Evolutionary conservation across 1,139 yeast genomes (phyloP), one percentile per base, ranked within the genome.

Genomic region (Debaryomyces nepalensis): DNA sequence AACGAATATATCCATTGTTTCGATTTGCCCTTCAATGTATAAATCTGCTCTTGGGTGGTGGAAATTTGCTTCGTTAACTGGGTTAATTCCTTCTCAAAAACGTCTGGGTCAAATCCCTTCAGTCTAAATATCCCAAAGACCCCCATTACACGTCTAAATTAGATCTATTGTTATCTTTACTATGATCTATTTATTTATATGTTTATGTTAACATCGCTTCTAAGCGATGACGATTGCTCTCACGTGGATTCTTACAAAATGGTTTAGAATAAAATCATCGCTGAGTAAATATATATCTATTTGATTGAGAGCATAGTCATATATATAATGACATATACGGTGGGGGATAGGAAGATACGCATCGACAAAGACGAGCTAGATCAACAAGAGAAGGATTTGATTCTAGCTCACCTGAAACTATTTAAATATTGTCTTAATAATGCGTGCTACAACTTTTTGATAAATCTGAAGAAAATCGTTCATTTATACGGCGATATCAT

Each of bases 11-110:
- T 46, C 2, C 51, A 26, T 12, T 42, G 27, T 30, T 49, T 47
- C 30, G 52, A 41, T 47, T 61, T 53, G 39, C 45, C 39, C 32
- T 47, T 46, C 39, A 64, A 51, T 20, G 54, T 48, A 20, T 58
- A 49, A 14, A 73, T 47, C 29, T 57, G 64, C 42, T 65, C 64
- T 43, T 75, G 75, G 11, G 61, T 64, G 15, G 40, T 45, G 3
- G 68, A 46, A 24, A 79, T 77, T 14, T 65, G 60, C 7, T 61
- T 61, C 1, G 80, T 66, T 9, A 81, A 48, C 4, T 57, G 48
- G 14, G 76, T 72, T 41, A 82, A 61, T 33, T 79, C 79, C 45
- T 64, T 70, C 48, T 82, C 87, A 56, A 74, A 80, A 26, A 58
- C 52, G 11, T 73, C 70, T 1, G 83, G 77, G 51, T 79, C 76